Evolutionary conservation across 164 flowering plant species (phyloP).

Genomic region (Stephania cephalantha): DNA sequence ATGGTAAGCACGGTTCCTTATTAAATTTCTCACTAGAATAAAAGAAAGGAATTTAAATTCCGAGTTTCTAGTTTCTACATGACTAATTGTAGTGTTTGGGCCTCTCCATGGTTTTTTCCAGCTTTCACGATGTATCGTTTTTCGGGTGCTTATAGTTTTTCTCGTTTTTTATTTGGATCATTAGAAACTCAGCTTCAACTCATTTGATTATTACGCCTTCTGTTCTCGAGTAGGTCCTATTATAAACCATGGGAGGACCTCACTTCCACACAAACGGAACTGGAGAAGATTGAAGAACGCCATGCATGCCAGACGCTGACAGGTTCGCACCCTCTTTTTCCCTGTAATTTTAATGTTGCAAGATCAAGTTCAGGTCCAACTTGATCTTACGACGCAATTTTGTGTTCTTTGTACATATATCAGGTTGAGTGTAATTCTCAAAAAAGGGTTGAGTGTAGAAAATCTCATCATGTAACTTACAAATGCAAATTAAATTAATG

Average conservation of each 20-base stretch:
- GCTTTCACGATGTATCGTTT: background rate
- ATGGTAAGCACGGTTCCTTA: conserved; percentile 47
- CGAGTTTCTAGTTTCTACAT: too few relatives aligned
- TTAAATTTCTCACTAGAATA: background rate
- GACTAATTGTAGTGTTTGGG: too few relatives aligned
- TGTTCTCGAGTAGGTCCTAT: conserved; percentile 49
- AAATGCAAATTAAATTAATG: too few relatives aligned
- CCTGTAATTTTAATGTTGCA: background rate
- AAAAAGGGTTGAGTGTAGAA: too few relatives aligned
- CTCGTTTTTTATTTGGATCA: background rate
- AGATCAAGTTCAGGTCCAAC: background rate
- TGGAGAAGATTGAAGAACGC: conserved; percentile 47
- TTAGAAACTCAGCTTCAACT: background rate
- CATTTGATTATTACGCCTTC: background rate
- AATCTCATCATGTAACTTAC: too few relatives aligned
- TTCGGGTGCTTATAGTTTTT: background rate
- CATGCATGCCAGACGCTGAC: too few relatives aligned
- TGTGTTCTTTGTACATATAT: background rate
- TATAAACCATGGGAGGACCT: conserved; percentile 60
- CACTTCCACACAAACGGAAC: conserved; percentile 26
- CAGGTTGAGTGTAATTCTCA: too few relatives aligned
- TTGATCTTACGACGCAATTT: background rate
- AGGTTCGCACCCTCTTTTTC: background rate
- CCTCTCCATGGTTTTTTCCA: background rate
- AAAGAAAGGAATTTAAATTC: background rate